phyloP scores from a whole-genome alignment of 768 basidiomycete genomes.

The Ephemerocybe angulata region DNA sequence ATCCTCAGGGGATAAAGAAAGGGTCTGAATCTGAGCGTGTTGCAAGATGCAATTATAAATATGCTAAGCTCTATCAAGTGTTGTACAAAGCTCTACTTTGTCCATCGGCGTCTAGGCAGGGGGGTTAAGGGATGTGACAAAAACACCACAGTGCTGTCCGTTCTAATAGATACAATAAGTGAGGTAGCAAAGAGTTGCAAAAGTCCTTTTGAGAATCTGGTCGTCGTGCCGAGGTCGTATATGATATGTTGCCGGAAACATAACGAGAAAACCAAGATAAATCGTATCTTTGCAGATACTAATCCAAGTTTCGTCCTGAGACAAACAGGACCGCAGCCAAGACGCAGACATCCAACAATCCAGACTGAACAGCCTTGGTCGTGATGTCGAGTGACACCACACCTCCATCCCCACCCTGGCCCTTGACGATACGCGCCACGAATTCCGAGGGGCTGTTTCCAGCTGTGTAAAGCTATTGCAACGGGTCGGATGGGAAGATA shows the following conservation, averaged over 20 bases:
- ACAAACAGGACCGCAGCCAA: conserved; percentile 8
- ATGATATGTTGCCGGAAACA: neutral
- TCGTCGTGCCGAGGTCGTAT: neutral
- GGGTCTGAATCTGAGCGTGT: no score
- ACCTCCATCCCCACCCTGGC: neutral
- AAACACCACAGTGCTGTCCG: no score
- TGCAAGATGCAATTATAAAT: no score
- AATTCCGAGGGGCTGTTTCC: conserved; percentile 11
- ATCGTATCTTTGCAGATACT: neutral
- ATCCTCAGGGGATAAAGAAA: no score
- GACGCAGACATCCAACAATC: conserved; percentile 9
- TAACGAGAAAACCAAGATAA: neutral
- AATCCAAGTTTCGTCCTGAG: conserved; percentile 9
- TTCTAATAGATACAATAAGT: no score
- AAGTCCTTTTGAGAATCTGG: no score
- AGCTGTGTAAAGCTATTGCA: conserved; percentile 4
- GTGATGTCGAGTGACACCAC: conserved; percentile 8
- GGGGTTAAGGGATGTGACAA: no score
- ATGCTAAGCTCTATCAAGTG: no score
- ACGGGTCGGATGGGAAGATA: neutral
- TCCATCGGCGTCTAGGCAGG: no score
- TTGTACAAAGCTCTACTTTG: no score
- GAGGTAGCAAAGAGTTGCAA: no score
- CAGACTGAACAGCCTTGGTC: conserved; percentile 6
- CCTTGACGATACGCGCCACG: conserved; percentile 8